phyloP scores from a whole-genome alignment of 179 eudicot genomes.

The Sideroxylon spinosum region DNA sequence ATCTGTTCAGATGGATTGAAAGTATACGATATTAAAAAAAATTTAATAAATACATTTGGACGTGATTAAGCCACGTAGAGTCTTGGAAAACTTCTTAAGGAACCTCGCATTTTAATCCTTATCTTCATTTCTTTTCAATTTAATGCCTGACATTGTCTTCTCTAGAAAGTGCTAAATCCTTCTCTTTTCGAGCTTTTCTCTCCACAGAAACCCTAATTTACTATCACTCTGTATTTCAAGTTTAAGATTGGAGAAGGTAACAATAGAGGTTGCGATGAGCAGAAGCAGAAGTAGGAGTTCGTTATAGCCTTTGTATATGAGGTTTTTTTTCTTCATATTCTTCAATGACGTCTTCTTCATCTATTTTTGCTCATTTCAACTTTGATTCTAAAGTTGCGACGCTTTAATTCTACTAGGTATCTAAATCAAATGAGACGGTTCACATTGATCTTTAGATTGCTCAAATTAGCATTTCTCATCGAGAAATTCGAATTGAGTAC shows the following conservation, averaged over 20 bases:
- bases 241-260: background rate
- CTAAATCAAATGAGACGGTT: conserved; percentile 17
- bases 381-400: conserved; percentile 31
- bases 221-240: background rate
- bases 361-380: conserved; percentile 26
- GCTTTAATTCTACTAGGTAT: conserved; percentile 33
- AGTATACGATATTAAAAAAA: no score
- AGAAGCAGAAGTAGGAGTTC: conserved; percentile 39
- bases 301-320: conserved; percentile 41
- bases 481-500: background rate
- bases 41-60: no score
- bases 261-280: conserved; percentile 31
- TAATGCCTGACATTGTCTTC: no score
- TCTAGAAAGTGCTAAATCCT: no score
- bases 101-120: no score
- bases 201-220: conserved; percentile 13
- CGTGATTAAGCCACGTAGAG: no score
- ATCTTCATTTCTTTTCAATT: no score
- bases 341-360: conserved; percentile 21
- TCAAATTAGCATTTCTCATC: conserved; percentile 29
- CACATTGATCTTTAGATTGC: conserved; percentile 36
- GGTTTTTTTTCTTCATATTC: conserved; percentile 36
- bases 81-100: no score
- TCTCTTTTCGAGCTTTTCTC: conserved; percentile 7
- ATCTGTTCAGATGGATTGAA: no score